A percentile compares a stretch with the other conserved stretches of the same genome.
phyloP scores from a whole-genome alignment of 2,329 filamentous ascomycete species.

The Sarocladiaceae sp. region DNA sequence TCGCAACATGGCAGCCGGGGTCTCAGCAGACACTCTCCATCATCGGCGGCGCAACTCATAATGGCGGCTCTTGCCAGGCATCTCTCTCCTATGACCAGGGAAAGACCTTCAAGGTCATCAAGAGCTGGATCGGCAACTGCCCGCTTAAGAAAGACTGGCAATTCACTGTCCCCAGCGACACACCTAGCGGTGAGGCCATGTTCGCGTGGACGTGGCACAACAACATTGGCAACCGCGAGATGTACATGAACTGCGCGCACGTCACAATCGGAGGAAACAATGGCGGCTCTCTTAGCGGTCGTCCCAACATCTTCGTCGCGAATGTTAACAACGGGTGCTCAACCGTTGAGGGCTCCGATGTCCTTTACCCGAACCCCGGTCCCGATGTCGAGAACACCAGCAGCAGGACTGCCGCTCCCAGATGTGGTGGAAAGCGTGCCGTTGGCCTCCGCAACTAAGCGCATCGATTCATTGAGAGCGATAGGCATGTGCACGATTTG shows the following conservation, averaged over 20 bases:
- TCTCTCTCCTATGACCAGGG: slow-evolving; percentile 66
- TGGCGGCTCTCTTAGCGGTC: too few relatives aligned
- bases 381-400: slow-evolving; percentile 27
- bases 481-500: too few relatives aligned
- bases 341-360: slow-evolving; percentile 45
- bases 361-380: slow-evolving; percentile 56
- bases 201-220: slow-evolving; percentile 73
- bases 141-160: slow-evolving; percentile 41
- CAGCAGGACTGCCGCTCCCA: not conserved
- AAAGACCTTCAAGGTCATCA: slow-evolving; percentile 56
- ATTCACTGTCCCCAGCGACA: slow-evolving; percentile 58
- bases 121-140: slow-evolving; percentile 43
- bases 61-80: slow-evolving; percentile 65
- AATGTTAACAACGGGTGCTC: slow-evolving; percentile 53
- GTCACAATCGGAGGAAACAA: slow-evolving; percentile 30
- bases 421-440: too few relatives aligned
- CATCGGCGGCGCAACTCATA: slow-evolving; percentile 51
- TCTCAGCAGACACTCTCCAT: slow-evolving; percentile 53
- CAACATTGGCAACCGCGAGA: slow-evolving; percentile 64
- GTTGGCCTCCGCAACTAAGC: too few relatives aligned
- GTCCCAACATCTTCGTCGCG: slow-evolving; percentile 57
- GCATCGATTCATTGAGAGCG: too few relatives aligned
- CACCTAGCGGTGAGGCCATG: slow-evolving; percentile 34
- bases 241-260: slow-evolving; percentile 71
- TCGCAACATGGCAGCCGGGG: slow-evolving; percentile 55